Base-by-base conservation (phyloP, 768 basidiomycete genomes). In the Sarcomyxa edulis region DNA sequence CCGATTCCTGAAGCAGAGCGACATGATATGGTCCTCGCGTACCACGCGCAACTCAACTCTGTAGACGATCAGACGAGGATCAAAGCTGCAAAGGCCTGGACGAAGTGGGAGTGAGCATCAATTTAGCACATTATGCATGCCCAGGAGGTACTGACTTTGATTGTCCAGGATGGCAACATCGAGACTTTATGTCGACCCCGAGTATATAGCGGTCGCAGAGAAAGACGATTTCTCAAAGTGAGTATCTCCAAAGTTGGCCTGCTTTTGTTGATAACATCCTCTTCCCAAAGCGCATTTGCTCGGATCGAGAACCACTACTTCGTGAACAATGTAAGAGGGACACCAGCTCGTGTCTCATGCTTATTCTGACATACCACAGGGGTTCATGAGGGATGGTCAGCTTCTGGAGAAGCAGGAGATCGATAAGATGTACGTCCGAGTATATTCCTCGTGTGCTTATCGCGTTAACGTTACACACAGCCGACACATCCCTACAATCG, bases 291-390 rank as follows among this genome's bases (percentile, higher is more conserved):
- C 40, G 83, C 90, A 0, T 93, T 92, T 57, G 86, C 90, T 14
- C 67, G 80, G 25, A 91, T 94, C 32, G 91, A 92, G 63, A 91
- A 91, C 51, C 90, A 94, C 51, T 95, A 86, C 58, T 94, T 94
- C 51, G 65, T 93, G 36, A 88, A 93, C 50, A 72, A 76, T 38
- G 85, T 85, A 37, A 44, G 68, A 43, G 35, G 16, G n/a, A n/a
- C n/a, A 12, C 9, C 27, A 24, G 24, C 14, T 38, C 26, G n/a
- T 34, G 14, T 22, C 7, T n/a, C 11, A 16, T 11, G 34, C 31
- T 6, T 12, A n/a, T 2, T 15, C n/a, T 21, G 29, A 40, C 12
- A 29, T 44, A 4, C 9, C 23, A 3, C 32, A 90, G 79, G 83
- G 86, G 3, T 95, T 89, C 60, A 81, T 93, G 80, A 69, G 87